Base-by-base conservation (phyloP, 495 filamentous ascomycete species). In the Aspergillus ellipticus region DNA sequence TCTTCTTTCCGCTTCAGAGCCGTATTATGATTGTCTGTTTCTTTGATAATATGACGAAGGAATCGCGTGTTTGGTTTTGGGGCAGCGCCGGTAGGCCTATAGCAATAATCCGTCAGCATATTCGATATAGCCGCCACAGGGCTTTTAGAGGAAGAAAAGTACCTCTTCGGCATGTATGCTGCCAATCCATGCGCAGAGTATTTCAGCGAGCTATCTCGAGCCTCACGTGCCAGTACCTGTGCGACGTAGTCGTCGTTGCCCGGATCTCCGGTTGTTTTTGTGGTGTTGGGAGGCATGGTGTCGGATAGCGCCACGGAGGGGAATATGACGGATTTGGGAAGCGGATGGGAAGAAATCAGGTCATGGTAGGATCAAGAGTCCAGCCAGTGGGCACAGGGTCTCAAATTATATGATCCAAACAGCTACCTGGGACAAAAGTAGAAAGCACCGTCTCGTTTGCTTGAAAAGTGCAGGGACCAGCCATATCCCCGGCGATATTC, bases 11-110 rank as follows among this genome's bases (percentile, higher is more conserved):
- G 89, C 39, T 87, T 82, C 51, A 97, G 76, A 6, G 91, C 88
- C 11, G 89, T 82, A 80, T 98, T 98, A 70, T 98, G 94, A 50
- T 61, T 89, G 56, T 94, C 89, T 1, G 90, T 93, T 54, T 95
- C 88, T 55, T 86, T 87, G 60, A 98, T 88, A 50, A 97, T 88
- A 59, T 94, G 89, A 22, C 86, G 83, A 11, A 98, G 76, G 61
- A 97, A 97, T 42, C 89, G 79, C 0, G 88, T 96, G 62, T 98
- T 97, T 13, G 93, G 90, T 62, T 91, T 96, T 3, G 90, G 90
- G 50, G 90, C 89, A 62, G 82, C 82, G 22, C 78, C 68, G 19
- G 84, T 71, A 35, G 79, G 69, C 54, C 82, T 85, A 56, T 49
- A 24, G 50, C 11, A 62, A 48, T 16, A 9, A 11, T 54, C 4